Percentiles rank a stretch among this genome's conserved stretches.
Evolutionary conservation across 495 filamentous ascomycete species (phyloP).

Genomic region (Tetracladium marchalianum): DNA sequence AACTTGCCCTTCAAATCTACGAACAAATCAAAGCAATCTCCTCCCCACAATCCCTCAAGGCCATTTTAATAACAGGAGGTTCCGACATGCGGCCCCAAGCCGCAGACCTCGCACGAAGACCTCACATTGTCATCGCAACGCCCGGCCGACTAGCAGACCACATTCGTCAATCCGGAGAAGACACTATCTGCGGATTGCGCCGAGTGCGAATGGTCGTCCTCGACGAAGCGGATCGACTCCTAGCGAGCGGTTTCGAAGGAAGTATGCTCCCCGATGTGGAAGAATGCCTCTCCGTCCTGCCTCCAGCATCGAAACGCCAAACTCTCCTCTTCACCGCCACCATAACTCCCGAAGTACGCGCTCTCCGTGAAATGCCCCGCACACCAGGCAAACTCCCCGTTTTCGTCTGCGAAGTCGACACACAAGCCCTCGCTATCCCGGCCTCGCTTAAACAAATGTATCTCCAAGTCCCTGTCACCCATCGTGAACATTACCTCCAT

Average conservation of each 20-base stretch:
- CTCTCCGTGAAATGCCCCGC: constrained; percentile 66
- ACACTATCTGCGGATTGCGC: constrained; percentile 72
- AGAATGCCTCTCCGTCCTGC: constrained; percentile 71
- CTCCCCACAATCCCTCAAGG: constrained; percentile 73
- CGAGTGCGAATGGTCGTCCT: constrained; percentile 79
- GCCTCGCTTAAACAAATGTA: constrained; percentile 74
- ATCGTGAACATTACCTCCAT: constrained; percentile 90
- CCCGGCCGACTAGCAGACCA: constrained; percentile 92
- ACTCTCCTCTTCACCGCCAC: constrained; percentile 97
- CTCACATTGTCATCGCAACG: constrained; percentile 90
- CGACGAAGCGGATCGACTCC: constrained; percentile 90
- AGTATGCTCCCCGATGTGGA: constrained; percentile 92
- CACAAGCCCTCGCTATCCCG: constrained; percentile 63
- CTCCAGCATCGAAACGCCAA: constrained; percentile 61
- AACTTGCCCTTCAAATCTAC: constrained; percentile 90
- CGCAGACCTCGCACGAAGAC: constrained; percentile 64
- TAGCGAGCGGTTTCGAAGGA: constrained; percentile 57
- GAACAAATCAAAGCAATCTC: constrained; percentile 93
- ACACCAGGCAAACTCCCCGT: constrained; percentile 58
- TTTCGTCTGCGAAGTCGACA: constrained; percentile 82
- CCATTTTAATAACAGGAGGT: constrained; percentile 79
- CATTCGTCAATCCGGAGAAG: constrained; percentile 77
- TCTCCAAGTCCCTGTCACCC: constrained; percentile 75
- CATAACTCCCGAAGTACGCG: constrained; percentile 82
- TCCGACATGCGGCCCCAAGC: constrained; percentile 89